These are phyloP conservation scores for Shiraia sp. DNA, from an alignment of 2,329 filamentous ascomycete genomes.

Conservation along the genomic window DNA sequence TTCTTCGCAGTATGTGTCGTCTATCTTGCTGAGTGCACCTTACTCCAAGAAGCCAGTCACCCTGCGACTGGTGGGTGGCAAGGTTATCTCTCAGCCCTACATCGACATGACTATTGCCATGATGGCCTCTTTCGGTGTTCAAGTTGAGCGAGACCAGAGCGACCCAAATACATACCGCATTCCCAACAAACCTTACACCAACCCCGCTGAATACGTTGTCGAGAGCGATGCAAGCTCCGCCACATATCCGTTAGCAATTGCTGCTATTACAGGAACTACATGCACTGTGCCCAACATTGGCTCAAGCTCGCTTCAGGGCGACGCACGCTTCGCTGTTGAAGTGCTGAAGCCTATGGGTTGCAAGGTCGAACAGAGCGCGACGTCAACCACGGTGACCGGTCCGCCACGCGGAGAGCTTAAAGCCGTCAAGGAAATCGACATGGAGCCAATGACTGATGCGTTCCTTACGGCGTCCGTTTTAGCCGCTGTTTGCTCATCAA, in stretches of 20 bases:
- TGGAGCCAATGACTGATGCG: constrained; percentile 99
- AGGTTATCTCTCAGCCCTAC: constrained; percentile 94
- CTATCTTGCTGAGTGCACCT: constrained; percentile 92
- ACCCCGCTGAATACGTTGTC: constrained; percentile 83
- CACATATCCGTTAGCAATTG: constrained; percentile 91
- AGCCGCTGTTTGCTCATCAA: constrained; percentile 82
- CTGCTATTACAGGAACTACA: constrained; percentile 92
- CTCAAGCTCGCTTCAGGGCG: constrained; percentile 86
- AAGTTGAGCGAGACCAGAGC: constrained; percentile 73
- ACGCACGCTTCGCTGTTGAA: constrained; percentile 90
- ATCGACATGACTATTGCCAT: constrained; percentile 99
- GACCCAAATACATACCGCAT: constrained; percentile 94
- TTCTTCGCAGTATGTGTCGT: constrained; percentile 98
- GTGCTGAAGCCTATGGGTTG: constrained; percentile 94
- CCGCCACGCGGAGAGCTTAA: constrained; percentile 74
- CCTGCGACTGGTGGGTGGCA: constrained; percentile 87
- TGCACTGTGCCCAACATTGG: constrained; percentile 98
- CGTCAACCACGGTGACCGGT: constrained; percentile 90
- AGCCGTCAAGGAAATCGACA: constrained; percentile 82
- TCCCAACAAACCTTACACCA: constrained; percentile 79
- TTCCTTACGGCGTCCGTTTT: constrained; percentile 94
- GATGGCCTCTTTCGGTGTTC: constrained; percentile 91
- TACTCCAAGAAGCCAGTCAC: constrained; percentile 96
- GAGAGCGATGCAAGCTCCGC: constrained; percentile 98
- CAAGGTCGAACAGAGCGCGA: constrained; percentile 78